Percentiles rank a stretch among this genome's conserved stretches.
Evolutionary conservation across 495 filamentous ascomycete genomes (phyloP).

Genomic region (Aspergillus kassunensis): DNA sequence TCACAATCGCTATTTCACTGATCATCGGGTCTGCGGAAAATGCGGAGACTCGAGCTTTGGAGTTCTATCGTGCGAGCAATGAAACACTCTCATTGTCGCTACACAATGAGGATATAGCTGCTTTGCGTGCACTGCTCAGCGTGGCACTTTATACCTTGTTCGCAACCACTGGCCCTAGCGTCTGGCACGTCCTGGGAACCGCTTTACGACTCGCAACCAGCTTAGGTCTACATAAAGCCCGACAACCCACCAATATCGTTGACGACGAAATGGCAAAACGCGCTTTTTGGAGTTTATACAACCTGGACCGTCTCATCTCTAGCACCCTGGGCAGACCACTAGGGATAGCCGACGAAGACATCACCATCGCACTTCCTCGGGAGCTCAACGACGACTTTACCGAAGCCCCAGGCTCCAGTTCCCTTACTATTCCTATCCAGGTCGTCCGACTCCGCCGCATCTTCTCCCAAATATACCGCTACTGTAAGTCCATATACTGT

Average conservation of each 20-base stretch:
- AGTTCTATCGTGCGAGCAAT: slow-evolving; percentile 41
- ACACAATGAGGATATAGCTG: slow-evolving; percentile 42
- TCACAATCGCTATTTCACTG: slow-evolving; percentile 39
- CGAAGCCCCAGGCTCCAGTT: slow-evolving; percentile 35
- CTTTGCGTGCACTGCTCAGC: slow-evolving; percentile 45
- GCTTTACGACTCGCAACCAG: slow-evolving; percentile 46
- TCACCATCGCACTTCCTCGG: slow-evolving; percentile 39
- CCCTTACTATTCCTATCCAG: slow-evolving; percentile 48
- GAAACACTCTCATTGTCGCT: slow-evolving; percentile 36
- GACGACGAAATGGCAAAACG: slow-evolving; percentile 49
- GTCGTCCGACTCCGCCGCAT: slow-evolving; percentile 47
- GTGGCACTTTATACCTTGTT: slow-evolving; percentile 50
- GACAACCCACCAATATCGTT: slow-evolving; percentile 29
- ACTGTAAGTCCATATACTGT: slow-evolving; percentile 28
- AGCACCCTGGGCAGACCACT: slow-evolving; percentile 48
- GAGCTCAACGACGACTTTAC: slow-evolving; percentile 45
- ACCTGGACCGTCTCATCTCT: slow-evolving; percentile 48
- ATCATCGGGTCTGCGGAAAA: slow-evolving; percentile 36
- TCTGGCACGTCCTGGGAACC: slow-evolving; percentile 51
- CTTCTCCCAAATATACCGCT: slow-evolving; percentile 45
- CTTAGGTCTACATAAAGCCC: slow-evolving; percentile 46
- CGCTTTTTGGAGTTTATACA: slow-evolving; percentile 52
- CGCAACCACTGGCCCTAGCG: slow-evolving; percentile 45
- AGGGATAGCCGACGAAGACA: slow-evolving; percentile 49
- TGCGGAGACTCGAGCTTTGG: slow-evolving; percentile 27